Evolutionary conservation across 192 early-diverging fungal species (phyloP).

Genomic region (Chytriomyces confervae): DNA sequence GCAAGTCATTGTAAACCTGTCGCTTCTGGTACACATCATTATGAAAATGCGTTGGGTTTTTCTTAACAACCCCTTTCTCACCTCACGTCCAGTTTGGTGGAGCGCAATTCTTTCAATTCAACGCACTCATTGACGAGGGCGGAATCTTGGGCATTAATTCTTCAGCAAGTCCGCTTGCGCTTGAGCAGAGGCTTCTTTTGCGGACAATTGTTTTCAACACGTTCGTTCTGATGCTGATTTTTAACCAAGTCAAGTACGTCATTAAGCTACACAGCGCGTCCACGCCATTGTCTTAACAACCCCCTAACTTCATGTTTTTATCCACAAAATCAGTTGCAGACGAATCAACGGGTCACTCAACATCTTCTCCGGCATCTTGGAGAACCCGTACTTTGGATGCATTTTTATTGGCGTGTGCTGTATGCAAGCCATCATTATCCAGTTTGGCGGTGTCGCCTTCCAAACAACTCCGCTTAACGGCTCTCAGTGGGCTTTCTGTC

Average conservation of each 20-base stretch:
- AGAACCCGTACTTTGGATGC: constrained; percentile 41
- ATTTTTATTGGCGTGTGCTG: constrained; percentile 36
- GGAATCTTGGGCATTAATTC: constrained; percentile 13
- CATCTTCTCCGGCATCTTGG: constrained; percentile 40
- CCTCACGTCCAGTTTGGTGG: constrained; percentile 64
- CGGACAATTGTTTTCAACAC: constrained; percentile 90
- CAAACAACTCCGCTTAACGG: constrained; percentile 55
- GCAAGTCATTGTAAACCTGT: constrained; percentile 80
- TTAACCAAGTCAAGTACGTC: constrained; percentile 83
- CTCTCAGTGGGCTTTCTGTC: constrained; percentile 80
- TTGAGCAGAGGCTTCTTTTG: constrained; percentile 25
- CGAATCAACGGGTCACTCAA: constrained; percentile 39
- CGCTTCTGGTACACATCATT: constrained; percentile 31
- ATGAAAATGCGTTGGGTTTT: constrained; percentile 66
- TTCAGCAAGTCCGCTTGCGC: constrained; percentile 1
- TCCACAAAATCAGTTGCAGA: constrained; percentile 30
- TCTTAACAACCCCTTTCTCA: constrained; percentile 87
- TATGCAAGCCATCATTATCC: constrained; percentile 46
- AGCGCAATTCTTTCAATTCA: constrained; percentile 24
- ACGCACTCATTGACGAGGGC: constrained; percentile 32
- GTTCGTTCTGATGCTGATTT: constrained; percentile 88
- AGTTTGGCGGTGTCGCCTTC: constrained; percentile 40
- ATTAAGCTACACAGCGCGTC: constrained; percentile 12
- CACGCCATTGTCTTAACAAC: constrained; percentile 5
- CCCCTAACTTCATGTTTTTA: neutral